Percentiles rank a stretch among this genome's conserved stretches.
phyloP scores from a whole-genome alignment of 73 alveolate species.

The Blepharisma japonicum region DNA sequence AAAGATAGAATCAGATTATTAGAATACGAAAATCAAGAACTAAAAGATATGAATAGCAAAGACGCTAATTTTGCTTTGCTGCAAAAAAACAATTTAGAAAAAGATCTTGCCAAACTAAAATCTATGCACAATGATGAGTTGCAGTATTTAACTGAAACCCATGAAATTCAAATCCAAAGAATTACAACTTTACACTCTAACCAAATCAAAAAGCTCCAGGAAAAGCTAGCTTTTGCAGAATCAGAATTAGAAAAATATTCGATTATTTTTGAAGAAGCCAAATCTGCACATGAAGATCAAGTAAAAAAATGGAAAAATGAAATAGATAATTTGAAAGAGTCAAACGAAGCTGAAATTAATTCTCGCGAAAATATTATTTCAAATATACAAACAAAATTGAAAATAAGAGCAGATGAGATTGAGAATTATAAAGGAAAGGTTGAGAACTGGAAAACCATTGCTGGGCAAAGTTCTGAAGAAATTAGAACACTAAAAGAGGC shows the following conservation, averaged over 20 bases:
- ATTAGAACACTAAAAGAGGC: background rate
- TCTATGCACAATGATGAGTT: background rate
- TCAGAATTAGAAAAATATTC: constrained; percentile 6
- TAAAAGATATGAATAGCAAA: too few species aligned
- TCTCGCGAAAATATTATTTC: background rate
- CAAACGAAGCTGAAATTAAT: background rate
- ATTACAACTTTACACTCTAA: background rate
- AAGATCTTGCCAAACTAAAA: constrained; percentile 21
- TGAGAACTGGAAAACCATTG: constrained; percentile 4
- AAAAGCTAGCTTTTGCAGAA: background rate
- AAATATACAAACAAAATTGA: background rate
- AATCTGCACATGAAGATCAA: background rate
- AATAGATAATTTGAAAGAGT: background rate
- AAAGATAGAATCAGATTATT: too few species aligned
- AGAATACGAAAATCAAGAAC: too few species aligned
- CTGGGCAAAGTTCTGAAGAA: background rate
- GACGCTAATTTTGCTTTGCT: too few species aligned
- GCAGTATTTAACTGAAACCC: background rate
- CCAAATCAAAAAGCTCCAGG: background rate
- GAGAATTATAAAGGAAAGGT: background rate
- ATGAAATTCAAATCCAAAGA: constrained; percentile 31
- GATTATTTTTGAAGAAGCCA: too few species aligned
- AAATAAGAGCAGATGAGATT: background rate
- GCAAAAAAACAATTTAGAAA: constrained; percentile 11
- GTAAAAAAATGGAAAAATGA: background rate